Evolutionary conservation across 2,329 filamentous ascomycete genomes (phyloP), one percentile per base, ranked within the genome.

Genomic region (Bipolaris victoriae): DNA sequence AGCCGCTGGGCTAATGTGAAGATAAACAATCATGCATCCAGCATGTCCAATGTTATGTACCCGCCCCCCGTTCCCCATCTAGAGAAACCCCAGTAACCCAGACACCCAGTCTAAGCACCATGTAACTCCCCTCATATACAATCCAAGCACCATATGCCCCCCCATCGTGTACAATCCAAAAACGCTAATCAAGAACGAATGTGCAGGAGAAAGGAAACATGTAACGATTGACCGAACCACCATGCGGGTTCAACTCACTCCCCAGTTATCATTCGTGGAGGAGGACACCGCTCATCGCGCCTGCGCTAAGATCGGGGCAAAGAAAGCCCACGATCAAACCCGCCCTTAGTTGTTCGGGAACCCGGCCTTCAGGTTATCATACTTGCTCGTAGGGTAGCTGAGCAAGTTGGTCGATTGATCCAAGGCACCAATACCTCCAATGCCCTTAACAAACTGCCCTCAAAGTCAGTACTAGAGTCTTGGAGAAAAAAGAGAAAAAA

Each of bases 361-460:
- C 9, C 63, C 64, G 16, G 44, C 58, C 10, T 60, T 58, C 54
- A 92, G 64, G 69, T 92, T 92, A 49, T 90, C 88, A 66, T 90
- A 92, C 77, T 89, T 89, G 45, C 82, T 86, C 48, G 83, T 76
- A 4, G 89, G 88, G 69, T 87, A 91, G 37, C 78, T 76, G 36
- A 91, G 71, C 64, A 86, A 85, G 64, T 91, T 91, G 16, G 80
- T 66, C 49, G 76, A 79, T 68, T 77, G 77, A 59, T 86, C 80
- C 33, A 91, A 76, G 1, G 67, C 75, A 3, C 65, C 64, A 0
- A 77, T 72, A 0, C 87, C 86, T 16, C 87, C 88, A 10, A 91
- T 75, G 0, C 76, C 78, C 31, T 84, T 79, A 1, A 90, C 85
- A 15, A 69, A 76, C 72, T 76, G 41, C 46, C 15, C 1, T 22